Evolutionary conservation across 2,329 filamentous ascomycete genomes (phyloP).

Genomic region (Curvularia sp.): DNA sequence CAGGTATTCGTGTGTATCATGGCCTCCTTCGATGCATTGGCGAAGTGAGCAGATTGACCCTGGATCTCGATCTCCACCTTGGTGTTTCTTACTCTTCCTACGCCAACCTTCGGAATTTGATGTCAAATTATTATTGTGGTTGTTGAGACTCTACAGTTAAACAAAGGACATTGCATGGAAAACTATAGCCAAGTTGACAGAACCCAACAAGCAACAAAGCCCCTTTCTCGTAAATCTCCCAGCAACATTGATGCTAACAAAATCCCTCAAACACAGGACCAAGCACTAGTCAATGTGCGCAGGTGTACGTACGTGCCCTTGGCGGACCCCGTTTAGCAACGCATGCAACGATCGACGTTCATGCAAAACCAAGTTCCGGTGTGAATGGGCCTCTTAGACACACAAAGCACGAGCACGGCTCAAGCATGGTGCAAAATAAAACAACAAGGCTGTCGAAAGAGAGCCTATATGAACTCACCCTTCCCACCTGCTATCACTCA

Average conservation of each 20-base stretch:
- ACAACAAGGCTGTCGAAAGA: not conserved
- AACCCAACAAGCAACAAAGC: not conserved
- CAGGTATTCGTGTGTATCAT: not conserved
- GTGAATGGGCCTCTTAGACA: not conserved
- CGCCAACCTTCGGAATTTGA: not conserved
- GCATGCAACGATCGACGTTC: not conserved
- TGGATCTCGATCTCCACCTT: not conserved
- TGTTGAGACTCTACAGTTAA: not conserved
- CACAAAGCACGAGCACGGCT: not conserved
- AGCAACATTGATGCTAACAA: not conserved
- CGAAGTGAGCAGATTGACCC: not conserved
- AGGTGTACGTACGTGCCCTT: not conserved
- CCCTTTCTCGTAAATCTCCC: not conserved
- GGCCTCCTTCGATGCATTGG: not conserved
- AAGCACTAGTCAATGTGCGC: not conserved
- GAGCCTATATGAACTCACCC: not conserved
- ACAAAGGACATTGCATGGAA: not conserved
- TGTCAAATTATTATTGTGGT: not conserved
- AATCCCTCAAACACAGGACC: not conserved
- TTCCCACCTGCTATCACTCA: not conserved
- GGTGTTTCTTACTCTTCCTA: not conserved
- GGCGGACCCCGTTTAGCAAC: not conserved
- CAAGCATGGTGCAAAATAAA: not conserved
- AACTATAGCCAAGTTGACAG: not conserved
- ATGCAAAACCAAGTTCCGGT: constrained; percentile 1